Evolutionary conservation across 805 yeast species (phyloP), one percentile per base, ranked within the genome.

Genomic region (Candida maesae): DNA sequence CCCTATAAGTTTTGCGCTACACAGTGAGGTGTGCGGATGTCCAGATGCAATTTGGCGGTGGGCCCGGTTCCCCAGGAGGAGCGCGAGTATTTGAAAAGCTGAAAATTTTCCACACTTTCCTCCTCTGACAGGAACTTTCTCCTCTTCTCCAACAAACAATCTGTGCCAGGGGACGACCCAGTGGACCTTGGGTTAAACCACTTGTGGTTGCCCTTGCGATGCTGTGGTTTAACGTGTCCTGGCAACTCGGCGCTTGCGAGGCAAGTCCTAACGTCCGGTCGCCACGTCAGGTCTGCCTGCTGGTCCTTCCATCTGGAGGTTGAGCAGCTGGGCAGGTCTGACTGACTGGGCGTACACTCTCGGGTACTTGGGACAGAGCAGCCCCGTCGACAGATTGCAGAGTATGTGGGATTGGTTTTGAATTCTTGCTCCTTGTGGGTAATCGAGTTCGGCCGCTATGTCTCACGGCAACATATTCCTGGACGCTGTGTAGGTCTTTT

Each of bases 331-430:
- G 30, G 25, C 29, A 9, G 33, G 28, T n/a, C 28, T 74, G 82
- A 52, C 82, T 74, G 80, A 81, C 80, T 73, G 60, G 64, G 64
- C 56, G 58, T 56, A 59, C 46, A 44, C 40, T 18, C 42, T 39
- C 31, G 39, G 46, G 49, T 49, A 43, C n/a, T 66, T 84, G 76
- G 69, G 74, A 75, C 90, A 82, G 91, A 74, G 82, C 63, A 70
- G 88, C 97, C 95, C 96, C 87, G 95, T 81, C 95, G 96, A 90
- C 95, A 81, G 90, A 84, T 84, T 84, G 83, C 65, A 85, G 73
- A 91, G 54, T 52, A 71, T 86, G 79, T 75, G 74, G 74, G 68
- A 58, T 44, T 50, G 77, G 73, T 60, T 72, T 78, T 75, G 84
- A 78, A 75, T 72, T 78, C 82, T 69, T 53, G 35, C 26, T 21